Conservation (phyloP, 1,284 basidiomycete genomes). For the Cryptococcus deneoformans region DNA sequence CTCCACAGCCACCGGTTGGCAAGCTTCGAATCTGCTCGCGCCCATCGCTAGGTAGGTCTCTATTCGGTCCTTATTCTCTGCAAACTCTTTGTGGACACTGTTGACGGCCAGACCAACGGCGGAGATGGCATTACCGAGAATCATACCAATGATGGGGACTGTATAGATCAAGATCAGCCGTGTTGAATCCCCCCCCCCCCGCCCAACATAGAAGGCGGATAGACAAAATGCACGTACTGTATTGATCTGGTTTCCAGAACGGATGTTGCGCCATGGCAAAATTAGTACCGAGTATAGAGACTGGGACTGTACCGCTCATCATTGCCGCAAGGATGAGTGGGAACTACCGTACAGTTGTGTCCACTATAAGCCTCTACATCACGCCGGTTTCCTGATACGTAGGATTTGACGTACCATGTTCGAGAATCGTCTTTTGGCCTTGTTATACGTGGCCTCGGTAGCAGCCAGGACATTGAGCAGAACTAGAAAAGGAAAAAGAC, state of each 20-base stretch:
- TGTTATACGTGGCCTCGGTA: conserved; percentile 60
- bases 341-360: conserved; percentile 55
- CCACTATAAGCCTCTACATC: neutral
- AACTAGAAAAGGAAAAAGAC: conserved; percentile 45
- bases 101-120: conserved; percentile 66
- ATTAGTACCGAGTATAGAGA: conserved; percentile 70
- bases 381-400: neutral
- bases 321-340: conserved; percentile 64
- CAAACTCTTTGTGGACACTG: conserved; percentile 42
- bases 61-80: conserved; percentile 73
- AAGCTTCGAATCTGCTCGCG: conserved; percentile 55
- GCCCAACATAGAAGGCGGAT: too few species aligned
- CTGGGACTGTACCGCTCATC: conserved; percentile 71
- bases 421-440: conserved; percentile 66
- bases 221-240: conserved; percentile 54
- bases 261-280: conserved; percentile 72
- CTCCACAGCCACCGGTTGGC: conserved; percentile 48
- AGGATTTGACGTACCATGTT: conserved; percentile 59
- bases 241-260: conserved; percentile 78
- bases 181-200: conserved; percentile 14
- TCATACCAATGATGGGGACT: conserved; percentile 87
- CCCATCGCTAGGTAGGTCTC: conserved; percentile 82
- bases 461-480: conserved; percentile 69
- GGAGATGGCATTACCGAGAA: conserved; percentile 74
- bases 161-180: neutral